Base-by-base conservation (phyloP, 805 yeast genomes). In the Saturnispora halmiae region DNA sequence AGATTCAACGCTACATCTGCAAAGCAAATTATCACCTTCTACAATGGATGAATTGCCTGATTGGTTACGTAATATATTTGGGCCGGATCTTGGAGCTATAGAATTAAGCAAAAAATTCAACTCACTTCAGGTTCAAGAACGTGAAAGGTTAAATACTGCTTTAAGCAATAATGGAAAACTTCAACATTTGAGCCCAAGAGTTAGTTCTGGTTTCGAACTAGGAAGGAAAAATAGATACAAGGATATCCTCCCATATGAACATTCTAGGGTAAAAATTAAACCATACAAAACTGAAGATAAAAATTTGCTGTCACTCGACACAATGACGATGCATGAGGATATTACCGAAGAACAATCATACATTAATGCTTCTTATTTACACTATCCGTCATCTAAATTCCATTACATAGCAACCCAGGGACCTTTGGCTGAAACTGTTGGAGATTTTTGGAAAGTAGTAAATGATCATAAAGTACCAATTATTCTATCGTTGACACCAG, bases 331-430 rank as follows among this genome's bases (percentile, higher is more conserved):
- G 63, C 26, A 22, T 7, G 10, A 22, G 14, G 16, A 55, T 40
- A 37, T 51, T 21, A 58, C 54, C 34, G 41, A 64, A 41, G 84
- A 79, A 56, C 41, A 52, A 1, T 51, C 57, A 3, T 88, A 88
- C 58, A 85, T 88, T 51, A 88, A 88, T 61, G 98, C 97, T 0
- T 84, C 88, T 19, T 82, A 84, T 61, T 60, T 84, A 35, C 43
- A 66, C 50, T 53, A 69, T 53, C 44, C 66, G 55, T 42, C 61
- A 49, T 51, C 70, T 31, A 37, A 51, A 4, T 44, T 61, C 30
- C 69, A 71, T 31, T 82, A 80, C 54, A 83, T 88, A 51, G 96
- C 95, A 0, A 73, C 94, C 1, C 96, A 90, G 58, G 98, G 96
- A 2, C 98, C 98, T 2, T 59, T 83, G 44, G 58, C 56, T 2